These are phyloP conservation scores for Neurospora sp. DNA, from an alignment of 2,329 filamentous ascomycete species.

Conservation along the genomic window DNA sequence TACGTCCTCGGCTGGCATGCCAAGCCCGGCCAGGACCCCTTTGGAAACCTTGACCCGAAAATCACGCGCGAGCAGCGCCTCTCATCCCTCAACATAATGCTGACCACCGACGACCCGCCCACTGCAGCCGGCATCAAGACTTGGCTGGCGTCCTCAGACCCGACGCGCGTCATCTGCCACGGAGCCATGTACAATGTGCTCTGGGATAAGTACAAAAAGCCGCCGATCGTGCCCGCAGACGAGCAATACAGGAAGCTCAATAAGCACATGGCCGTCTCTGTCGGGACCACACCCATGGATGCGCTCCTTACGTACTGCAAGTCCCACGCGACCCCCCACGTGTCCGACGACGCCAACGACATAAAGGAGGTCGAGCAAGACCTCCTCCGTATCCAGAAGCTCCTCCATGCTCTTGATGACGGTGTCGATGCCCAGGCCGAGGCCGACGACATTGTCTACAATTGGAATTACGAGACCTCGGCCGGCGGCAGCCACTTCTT, in stretches of 20 bases:
- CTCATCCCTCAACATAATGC: conserved; percentile 15
- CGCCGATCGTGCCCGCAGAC: conserved; percentile 24
- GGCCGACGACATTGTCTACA: conserved; percentile 23
- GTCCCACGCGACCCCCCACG: conserved; percentile 11
- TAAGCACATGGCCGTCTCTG: conserved; percentile 18
- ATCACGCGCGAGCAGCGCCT: conserved; percentile 1
- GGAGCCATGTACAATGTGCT: conserved; percentile 28
- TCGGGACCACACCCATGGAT: conserved; percentile 31
- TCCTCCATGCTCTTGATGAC: conserved; percentile 23
- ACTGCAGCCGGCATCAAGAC: background rate
- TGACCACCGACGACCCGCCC: background rate
- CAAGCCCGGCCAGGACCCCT: conserved; percentile 10
- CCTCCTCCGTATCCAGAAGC: conserved; percentile 19
- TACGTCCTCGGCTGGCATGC: conserved; percentile 26
- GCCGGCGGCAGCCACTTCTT: conserved; percentile 20
- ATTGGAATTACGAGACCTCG: conserved; percentile 20
- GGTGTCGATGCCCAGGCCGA: conserved; percentile 22
- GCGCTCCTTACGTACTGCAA: conserved; percentile 25
- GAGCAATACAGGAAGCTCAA: conserved; percentile 12
- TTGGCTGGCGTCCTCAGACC: conserved; percentile 13
- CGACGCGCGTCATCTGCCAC: conserved; percentile 21
- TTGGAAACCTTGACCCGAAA: conserved; percentile 1
- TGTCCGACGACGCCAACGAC: no score
- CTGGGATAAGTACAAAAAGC: conserved; percentile 23
- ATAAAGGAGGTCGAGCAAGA: conserved; percentile 15